These are phyloP conservation scores for Tuber indicum DNA, from an alignment of 495 filamentous ascomycete species.

Conservation along the genomic window DNA sequence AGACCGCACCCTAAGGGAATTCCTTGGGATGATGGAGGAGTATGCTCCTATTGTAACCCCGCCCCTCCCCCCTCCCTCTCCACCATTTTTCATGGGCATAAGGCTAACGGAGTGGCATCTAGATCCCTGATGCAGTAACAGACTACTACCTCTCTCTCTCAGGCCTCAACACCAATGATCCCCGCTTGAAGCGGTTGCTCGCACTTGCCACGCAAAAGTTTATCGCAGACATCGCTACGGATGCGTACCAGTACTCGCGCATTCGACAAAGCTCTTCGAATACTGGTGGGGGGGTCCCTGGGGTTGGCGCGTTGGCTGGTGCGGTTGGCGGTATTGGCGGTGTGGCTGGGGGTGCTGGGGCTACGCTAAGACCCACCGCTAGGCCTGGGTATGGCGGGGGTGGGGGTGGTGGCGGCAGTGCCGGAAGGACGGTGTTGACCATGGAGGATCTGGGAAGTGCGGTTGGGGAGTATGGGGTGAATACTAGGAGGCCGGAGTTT, in stretches of 20 bases:
- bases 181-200: slow-evolving; percentile 82
- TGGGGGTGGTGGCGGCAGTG: slow-evolving; percentile 80
- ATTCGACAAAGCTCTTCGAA: slow-evolving; percentile 84
- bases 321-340: slow-evolving; percentile 60
- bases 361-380: slow-evolving; percentile 73
- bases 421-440: slow-evolving; percentile 88
- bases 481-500: slow-evolving; percentile 93
- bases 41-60: slow-evolving; percentile 86
- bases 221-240: slow-evolving; percentile 91
- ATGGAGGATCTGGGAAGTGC: slow-evolving; percentile 99
- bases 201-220: slow-evolving; percentile 97
- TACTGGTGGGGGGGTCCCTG: slow-evolving; percentile 72
- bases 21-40: slow-evolving; percentile 93
- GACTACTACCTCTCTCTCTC: slow-evolving; percentile 95
- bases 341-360: slow-evolving; percentile 52
- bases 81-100: not conserved
- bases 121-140: slow-evolving; percentile 98
- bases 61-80: not conserved
- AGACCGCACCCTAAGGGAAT: slow-evolving; percentile 83
- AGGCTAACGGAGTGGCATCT: slow-evolving; percentile 8
- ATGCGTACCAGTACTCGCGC: slow-evolving; percentile 93
- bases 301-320: slow-evolving; percentile 56
- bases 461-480: slow-evolving; percentile 93
- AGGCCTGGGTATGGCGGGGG: slow-evolving; percentile 78
- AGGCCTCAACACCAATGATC: slow-evolving; percentile 82